Conservation (phyloP, 176 grass and related monocot species). For the Melocanna baccifera region DNA sequence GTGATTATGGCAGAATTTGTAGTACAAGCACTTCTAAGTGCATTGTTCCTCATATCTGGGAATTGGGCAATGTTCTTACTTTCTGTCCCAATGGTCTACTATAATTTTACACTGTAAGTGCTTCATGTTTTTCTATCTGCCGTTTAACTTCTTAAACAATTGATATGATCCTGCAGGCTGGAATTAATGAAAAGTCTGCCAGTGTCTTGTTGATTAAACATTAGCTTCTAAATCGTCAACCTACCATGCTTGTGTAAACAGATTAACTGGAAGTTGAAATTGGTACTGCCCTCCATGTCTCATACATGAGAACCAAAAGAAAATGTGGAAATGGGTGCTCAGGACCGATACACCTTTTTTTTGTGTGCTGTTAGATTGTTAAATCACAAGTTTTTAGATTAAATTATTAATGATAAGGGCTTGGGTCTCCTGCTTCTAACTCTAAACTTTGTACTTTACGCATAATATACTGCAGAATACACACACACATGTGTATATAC, state of each 20-base stretch:
- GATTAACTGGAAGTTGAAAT: background rate
- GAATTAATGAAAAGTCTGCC: background rate
- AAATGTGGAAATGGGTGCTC: background rate
- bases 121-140: background rate
- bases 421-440: background rate
- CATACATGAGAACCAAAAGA: constrained; percentile 4
- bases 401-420: background rate
- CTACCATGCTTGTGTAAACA: background rate
- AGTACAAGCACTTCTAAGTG: constrained; percentile 61
- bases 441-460: background rate
- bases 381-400: constrained; percentile 1
- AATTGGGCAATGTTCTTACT: constrained; percentile 89
- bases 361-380: background rate
- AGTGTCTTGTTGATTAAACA: background rate
- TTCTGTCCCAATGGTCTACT: constrained; percentile 72
- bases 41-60: constrained; percentile 77
- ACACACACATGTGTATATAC: background rate
- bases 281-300: background rate
- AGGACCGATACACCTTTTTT: background rate
- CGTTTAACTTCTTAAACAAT: background rate
- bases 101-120: constrained; percentile 87
- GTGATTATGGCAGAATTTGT: constrained; percentile 80
- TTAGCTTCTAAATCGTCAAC: background rate
- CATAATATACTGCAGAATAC: background rate
- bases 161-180: background rate